Conservation (phyloP, 768 basidiomycete species). For the Amanita phalloides region DNA sequence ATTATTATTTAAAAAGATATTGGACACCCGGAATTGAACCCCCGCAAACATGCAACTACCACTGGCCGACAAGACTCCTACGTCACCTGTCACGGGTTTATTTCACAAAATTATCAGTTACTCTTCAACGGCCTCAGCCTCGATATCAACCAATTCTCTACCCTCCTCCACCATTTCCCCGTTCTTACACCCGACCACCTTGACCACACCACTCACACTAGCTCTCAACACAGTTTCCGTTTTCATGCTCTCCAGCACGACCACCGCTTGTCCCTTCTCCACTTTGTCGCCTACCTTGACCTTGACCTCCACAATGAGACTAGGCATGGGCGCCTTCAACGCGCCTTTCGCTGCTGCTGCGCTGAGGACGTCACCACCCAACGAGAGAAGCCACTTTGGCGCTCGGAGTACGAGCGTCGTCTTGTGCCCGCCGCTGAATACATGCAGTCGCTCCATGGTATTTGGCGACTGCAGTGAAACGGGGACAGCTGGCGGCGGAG, state of each 20-base stretch:
- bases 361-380: conserved; percentile 47
- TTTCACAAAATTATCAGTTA: neutral
- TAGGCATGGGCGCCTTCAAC: conserved; percentile 85
- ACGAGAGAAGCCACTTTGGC: conserved; percentile 58
- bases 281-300: conserved; percentile 72
- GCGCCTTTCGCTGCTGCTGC: conserved; percentile 33
- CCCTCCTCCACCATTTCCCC: conserved; percentile 94
- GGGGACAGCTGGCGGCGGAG: conserved; percentile 39
- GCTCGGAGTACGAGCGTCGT: conserved; percentile 57
- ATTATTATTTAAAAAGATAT: neutral
- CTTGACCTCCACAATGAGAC: conserved; percentile 80
- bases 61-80: too few species aligned
- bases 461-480: conserved; percentile 38
- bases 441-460: conserved; percentile 65
- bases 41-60: conserved; percentile 6
- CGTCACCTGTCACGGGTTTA: too few species aligned
- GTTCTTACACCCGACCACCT: conserved; percentile 61
- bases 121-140: conserved; percentile 22
- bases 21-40: conserved; percentile 10
- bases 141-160: conserved; percentile 62
- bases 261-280: conserved; percentile 69
- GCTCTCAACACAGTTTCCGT: conserved; percentile 85
- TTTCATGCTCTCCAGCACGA: conserved; percentile 95
- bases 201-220: conserved; percentile 56
- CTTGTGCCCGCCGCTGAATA: conserved; percentile 57